Evolutionary conservation across 2,329 filamentous ascomycete species (phyloP), one percentile per base, ranked within the genome.

Genomic region (Cladosporium velox): DNA sequence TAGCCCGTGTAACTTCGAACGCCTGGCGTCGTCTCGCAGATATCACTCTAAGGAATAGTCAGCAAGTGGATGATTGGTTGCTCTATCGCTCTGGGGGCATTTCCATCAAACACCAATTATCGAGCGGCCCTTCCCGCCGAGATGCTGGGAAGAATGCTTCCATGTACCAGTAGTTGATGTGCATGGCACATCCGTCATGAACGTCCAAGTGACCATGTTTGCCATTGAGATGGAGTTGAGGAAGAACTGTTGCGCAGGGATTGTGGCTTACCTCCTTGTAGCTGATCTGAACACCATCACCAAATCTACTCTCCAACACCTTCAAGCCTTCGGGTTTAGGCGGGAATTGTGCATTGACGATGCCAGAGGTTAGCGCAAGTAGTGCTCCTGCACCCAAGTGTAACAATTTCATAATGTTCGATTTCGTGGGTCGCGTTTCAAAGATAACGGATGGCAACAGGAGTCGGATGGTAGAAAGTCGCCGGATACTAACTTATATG

Each of bases 1-100:
- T 72, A 71, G 49, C 72, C 72, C 7, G 62, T 62, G 64, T 83
- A 84, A 1, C 78, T 80, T 49, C 81, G 78, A 51, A 84, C 82
- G 3, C 81, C 81, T 1, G 80, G 79, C 2, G 81, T 83, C 0
- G 81, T 84, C 72, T 84, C 82, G 67, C 82, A 84, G 32, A 84
- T 67, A 32, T 65, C 44, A 15, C 66, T 69, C 71, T 73, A 41
- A 2, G 26, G 41, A 38, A 8, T 21, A n/a, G 18, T 60, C 24
- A 60, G 58, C 7, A 12, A 21, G 3, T 18, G 4, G 3, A 8
- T 14, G 7, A 44, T 11, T 11, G 24, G 18, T 10, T 18, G 12
- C 3, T 44, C 8, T 4, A 21, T n/a, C 41, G 41, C 3, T 21
- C n/a, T 1, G 10, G 8, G 8, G 18, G 2, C 18, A 18, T 14